Evolutionary conservation across 805 yeast genomes (phyloP).

Genomic region (Alloascoidea hylecoeti): DNA sequence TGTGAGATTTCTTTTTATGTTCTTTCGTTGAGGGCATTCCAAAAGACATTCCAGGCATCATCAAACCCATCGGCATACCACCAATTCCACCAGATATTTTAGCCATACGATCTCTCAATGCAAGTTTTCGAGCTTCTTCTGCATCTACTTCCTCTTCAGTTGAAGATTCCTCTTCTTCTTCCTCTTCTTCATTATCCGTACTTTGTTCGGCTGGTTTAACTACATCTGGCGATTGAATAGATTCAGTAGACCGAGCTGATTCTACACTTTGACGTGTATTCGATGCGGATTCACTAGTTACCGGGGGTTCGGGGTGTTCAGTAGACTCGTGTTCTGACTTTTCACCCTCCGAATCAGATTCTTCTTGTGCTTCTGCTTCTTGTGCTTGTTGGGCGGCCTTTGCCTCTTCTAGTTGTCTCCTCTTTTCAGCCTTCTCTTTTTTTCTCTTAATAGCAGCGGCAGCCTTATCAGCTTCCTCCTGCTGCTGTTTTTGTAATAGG

Average conservation of each 20-base stretch:
- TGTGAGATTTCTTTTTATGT: constrained; percentile 14
- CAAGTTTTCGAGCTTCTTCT: constrained; percentile 63
- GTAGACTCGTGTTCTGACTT: constrained; percentile 4
- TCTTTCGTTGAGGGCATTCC: constrained; percentile 19
- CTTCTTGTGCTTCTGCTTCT: constrained; percentile 23
- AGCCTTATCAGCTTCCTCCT: constrained; percentile 55
- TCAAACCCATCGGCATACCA: constrained; percentile 45
- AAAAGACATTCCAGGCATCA: constrained; percentile 15
- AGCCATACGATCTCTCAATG: constrained; percentile 91
- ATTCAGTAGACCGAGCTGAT: neutral
- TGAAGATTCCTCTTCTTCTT: constrained; percentile 32
- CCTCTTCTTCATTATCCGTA: constrained; percentile 26
- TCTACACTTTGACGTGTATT: neutral
- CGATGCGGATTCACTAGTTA: neutral
- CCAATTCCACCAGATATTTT: constrained; percentile 77
- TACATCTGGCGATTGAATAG: constrained; percentile 3
- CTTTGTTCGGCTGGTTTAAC: too few species aligned
- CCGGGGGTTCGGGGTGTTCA: constrained; percentile 5
- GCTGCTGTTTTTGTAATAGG: constrained; percentile 66
- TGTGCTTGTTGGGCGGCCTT: constrained; percentile 25
- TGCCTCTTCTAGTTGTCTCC: constrained; percentile 14
- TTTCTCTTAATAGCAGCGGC: constrained; percentile 35
- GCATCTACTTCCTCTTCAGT: constrained; percentile 53
- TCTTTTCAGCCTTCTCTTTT: constrained; percentile 36
- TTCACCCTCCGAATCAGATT: too few species aligned